Percentiles rank a stretch among this genome's conserved stretches.
Evolutionary conservation across 208 protist species (phyloP).

Genomic region (Leptomonas pyrrhocoris): DNA sequence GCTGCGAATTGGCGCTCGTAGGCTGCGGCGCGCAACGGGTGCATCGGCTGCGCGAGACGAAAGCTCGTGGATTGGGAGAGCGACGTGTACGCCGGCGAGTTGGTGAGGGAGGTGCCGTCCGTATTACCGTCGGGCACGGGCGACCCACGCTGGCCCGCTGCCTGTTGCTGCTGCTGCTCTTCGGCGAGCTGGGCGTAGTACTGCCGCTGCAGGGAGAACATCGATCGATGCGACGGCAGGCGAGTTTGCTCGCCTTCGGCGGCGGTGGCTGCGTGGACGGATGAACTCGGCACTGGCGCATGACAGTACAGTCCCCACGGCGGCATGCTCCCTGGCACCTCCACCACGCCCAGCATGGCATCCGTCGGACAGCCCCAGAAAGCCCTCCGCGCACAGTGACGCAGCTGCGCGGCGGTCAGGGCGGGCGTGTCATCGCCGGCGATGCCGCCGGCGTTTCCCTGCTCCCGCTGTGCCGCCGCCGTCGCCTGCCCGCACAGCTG

Average conservation of each 20-base stretch:
- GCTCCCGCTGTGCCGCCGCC: background rate
- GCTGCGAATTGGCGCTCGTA: slow-evolving; percentile 18
- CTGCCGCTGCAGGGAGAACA: slow-evolving; percentile 25
- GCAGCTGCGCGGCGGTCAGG: slow-evolving; percentile 9
- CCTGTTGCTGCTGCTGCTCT: slow-evolving; percentile 11
- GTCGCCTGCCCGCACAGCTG: slow-evolving; percentile 8
- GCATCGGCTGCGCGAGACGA: background rate
- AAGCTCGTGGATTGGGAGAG: background rate
- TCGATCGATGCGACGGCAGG: background rate
- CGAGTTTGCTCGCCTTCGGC: background rate
- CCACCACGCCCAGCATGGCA: slow-evolving; percentile 44
- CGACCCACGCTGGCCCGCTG: background rate
- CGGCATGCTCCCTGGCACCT: slow-evolving; percentile 41
- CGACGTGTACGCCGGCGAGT: slow-evolving; percentile 9
- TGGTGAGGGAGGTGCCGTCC: slow-evolving; percentile 1
- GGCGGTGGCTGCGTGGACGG: background rate
- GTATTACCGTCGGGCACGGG: background rate
- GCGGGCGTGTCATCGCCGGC: background rate
- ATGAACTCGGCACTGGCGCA: background rate
- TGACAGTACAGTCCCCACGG: slow-evolving; percentile 41
- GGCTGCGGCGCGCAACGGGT: slow-evolving; percentile 26
- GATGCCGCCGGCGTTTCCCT: background rate
- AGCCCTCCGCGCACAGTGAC: background rate
- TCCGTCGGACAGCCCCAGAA: slow-evolving; percentile 53
- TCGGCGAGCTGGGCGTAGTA: slow-evolving; percentile 25